Base-by-base conservation (phyloP, 2,329 filamentous ascomycete species). In the Plenodomus lindquistii region DNA sequence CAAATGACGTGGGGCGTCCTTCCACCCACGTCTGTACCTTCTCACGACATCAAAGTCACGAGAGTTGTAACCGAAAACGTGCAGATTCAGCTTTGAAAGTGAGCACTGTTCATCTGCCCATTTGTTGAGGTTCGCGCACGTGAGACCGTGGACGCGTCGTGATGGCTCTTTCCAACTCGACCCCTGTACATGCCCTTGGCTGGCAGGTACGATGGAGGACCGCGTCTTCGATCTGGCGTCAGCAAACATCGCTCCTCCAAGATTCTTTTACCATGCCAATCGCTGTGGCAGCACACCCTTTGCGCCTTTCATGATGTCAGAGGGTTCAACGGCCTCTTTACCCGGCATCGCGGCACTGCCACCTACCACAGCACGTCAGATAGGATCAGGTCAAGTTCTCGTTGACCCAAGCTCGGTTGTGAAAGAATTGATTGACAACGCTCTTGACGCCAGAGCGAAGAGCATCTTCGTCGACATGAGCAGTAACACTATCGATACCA, bases 371-470 rank as follows among this genome's bases (percentile, higher is more conserved):
- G 74, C 80, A 18, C 79, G 79, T 39, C 78, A 82, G 10, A 75
- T 92, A 6, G 81, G 84, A 29, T 84, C 87, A 7, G 77, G 82
- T 2, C 77, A 85, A 57, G 77, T 80, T 38, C 78, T 91, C 41
- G 76, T 80, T 4, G 81, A 82, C 7, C 80, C 88, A 0, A 73
- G 77, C 11, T 80, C 81, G 10, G 73, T 89, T 2, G 81, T 91
- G 59, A 92, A 92, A 65, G 89, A 92, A 70, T 82, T 92, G 3
- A 70, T 92, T 24, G 89, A 92, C 59, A 92, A 93, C 68, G 80
- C 87, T 37, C 79, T 92, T 17, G 88, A 93, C 69, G 86, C 88
- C 7, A 76, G 79, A 43, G 87, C 88, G 11, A 86, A 81, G 2
- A 80, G 79, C 2, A 76, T 93, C 48, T 82, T 88, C 43, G 74